Evolutionary conservation across 352 stramenopile species (phyloP), one percentile per base, ranked within the genome.

Genomic region (Globisporangium alternatum): DNA sequence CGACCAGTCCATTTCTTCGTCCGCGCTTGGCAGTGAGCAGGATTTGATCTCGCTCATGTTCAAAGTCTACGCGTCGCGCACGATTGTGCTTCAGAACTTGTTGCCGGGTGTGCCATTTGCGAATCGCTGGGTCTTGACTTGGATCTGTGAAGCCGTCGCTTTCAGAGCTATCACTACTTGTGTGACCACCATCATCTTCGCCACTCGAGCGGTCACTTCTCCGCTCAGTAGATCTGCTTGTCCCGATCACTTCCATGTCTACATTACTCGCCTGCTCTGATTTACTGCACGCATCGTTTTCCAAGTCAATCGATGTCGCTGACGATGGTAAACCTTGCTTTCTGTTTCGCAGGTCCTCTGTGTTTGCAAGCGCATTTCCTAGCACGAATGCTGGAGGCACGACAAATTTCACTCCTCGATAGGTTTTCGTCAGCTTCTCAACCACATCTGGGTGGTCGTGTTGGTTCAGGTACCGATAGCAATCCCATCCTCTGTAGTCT

Each of bases 1-100:
- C 77, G n/a, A 89, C 77, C 13, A 89, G 59, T 25, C 82, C 78
- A 48, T 89, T 81, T 35, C 82, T 75, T 43, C 82, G 64, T 19
- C 82, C 78, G 22, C 68, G 75, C 25, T 60, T 59, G 17, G 64
- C 67, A 37, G 70, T 64, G 41, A 66, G 62, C 56, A 83, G 49
- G 30, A 91, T 77, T 22, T 62, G 69, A 31, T 61, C 47, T 7
- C 80, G 78, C 51, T 89, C 76, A 21, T 62, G 47, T 31, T 91
- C 74, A 55, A 81, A 89, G 12, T 62, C 49, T 2, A 45, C 21
- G 12, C 67, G 63, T 13, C 68, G 63, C n/a, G 57, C 66, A 0
- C 51, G 68, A 64, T 81, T 65, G 5, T 44, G 54, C 48, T 77
- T 83, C 8, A 89, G 44, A 4, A 67, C 67, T 35, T 57, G 45